These are phyloP conservation scores for Acrocalymma vagum DNA, from an alignment of 2,329 filamentous ascomycete species.

Conservation along the genomic window DNA sequence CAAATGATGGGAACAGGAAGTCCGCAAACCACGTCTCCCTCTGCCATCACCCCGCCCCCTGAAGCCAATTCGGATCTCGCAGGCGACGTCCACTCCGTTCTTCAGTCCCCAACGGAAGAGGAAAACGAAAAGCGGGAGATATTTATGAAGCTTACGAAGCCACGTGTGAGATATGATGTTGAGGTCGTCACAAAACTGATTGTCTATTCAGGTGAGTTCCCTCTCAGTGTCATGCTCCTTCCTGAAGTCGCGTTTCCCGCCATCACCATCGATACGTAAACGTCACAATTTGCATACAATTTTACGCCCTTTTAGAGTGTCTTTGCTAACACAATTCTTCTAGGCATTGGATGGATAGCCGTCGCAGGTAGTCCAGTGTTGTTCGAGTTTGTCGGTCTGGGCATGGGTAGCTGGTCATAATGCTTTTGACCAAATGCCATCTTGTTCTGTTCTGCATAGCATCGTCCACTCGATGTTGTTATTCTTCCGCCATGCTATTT, in stretches of 20 bases:
- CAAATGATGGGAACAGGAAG: constrained; percentile 75
- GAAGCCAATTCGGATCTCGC: constrained; percentile 42
- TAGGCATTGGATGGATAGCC: constrained; percentile 84
- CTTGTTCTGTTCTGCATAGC: too few species aligned
- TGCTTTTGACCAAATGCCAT: too few species aligned
- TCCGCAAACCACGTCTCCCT: constrained; percentile 36
- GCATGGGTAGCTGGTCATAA: constrained; percentile 36
- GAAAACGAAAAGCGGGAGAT: constrained; percentile 67
- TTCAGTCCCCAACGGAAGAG: constrained; percentile 35
- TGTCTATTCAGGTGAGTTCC: constrained; percentile 83
- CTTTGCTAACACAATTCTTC: neutral
- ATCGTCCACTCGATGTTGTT: too few species aligned
- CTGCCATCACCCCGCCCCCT: constrained; percentile 35
- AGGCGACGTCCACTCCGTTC: constrained; percentile 27
- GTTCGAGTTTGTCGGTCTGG: constrained; percentile 69
- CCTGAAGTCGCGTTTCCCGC: too few species aligned
- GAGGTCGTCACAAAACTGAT: constrained; percentile 97
- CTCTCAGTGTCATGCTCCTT: too few species aligned
- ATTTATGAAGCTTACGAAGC: constrained; percentile 83
- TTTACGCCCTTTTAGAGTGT: neutral
- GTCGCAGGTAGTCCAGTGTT: constrained; percentile 77
- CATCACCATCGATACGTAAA: too few species aligned
- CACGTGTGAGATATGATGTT: constrained; percentile 95
- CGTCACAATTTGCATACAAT: too few species aligned
- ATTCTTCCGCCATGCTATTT: too few species aligned